Conservation (phyloP, 805 yeast genomes). For the Schwanniomyces polymorphus region DNA sequence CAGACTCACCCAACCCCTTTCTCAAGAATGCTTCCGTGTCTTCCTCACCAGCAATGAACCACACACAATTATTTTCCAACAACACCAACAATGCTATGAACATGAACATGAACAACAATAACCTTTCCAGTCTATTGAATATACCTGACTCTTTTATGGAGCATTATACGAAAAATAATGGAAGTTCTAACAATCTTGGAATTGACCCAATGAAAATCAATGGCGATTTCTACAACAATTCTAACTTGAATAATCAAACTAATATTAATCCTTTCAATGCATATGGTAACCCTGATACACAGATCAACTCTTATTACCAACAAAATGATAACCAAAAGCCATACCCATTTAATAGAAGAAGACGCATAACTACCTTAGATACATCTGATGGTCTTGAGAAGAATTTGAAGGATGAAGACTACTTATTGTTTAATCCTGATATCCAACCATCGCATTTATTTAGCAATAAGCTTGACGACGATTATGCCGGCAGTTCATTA, state of each 20-base stretch:
- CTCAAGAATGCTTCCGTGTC: conserved; percentile 3
- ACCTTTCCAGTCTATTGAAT: conserved; percentile 26
- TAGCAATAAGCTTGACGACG: conserved; percentile 19
- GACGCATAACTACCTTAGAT: conserved; percentile 34
- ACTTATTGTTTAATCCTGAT: conserved; percentile 39
- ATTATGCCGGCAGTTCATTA: conserved; percentile 25
- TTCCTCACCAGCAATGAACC: conserved; percentile 12
- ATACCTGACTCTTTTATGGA: conserved; percentile 32
- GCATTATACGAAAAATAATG: conserved; percentile 11
- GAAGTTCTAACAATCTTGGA: conserved; percentile 3
- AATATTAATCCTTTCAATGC: conserved; percentile 34
- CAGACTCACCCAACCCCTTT: conserved; percentile 8
- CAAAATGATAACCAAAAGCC: conserved; percentile 7
- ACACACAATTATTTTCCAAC: conserved; percentile 4
- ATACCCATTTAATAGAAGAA: conserved; percentile 18
- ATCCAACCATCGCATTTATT: conserved; percentile 41
- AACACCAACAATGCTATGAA: not conserved
- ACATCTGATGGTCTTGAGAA: conserved; percentile 14
- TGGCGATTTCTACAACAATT: conserved; percentile 4
- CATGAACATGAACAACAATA: conserved; percentile 15
- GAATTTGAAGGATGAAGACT: conserved; percentile 31
- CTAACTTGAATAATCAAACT: not conserved
- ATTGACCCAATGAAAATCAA: conserved; percentile 2
- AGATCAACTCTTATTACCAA: conserved; percentile 13
- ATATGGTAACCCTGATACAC: conserved; percentile 39